A percentile compares a stretch with the other conserved stretches of the same genome.
Conservation (phyloP, 1,284 basidiomycete species). For the Papiliotrema laurentii region DNA sequence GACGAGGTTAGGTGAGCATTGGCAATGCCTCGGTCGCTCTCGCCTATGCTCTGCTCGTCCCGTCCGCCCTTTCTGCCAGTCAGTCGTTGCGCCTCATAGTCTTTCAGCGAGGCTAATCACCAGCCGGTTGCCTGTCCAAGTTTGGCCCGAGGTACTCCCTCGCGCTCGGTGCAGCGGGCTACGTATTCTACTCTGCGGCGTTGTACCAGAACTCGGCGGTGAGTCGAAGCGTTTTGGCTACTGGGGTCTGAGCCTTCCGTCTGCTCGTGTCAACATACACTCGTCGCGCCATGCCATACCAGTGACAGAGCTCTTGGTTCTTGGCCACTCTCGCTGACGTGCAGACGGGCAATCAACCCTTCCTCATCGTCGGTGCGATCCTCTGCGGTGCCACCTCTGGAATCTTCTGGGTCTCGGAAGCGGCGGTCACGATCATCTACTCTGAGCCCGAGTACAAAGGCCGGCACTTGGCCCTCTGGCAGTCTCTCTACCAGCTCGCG, state of each 20-base stretch:
- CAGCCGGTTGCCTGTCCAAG: conserved; percentile 22
- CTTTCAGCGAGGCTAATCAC: conserved; percentile 8
- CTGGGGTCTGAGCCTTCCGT: too few relatives aligned
- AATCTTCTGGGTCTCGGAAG: conserved; percentile 39
- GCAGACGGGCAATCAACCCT: conserved; percentile 29
- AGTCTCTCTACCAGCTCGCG: conserved; percentile 34
- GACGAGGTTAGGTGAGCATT: conserved; percentile 40
- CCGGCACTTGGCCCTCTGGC: conserved; percentile 42
- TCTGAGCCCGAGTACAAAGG: conserved; percentile 38
- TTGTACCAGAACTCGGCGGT: conserved; percentile 25
- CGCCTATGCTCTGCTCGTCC: conserved; percentile 44
- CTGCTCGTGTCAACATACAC: too few relatives aligned
- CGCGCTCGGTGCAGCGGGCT: conserved; percentile 34
- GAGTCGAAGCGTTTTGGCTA: too few relatives aligned
- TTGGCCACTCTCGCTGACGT: too few relatives aligned
- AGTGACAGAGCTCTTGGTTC: too few relatives aligned
- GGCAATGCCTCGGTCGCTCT: conserved; percentile 34
- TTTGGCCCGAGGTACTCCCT: conserved; percentile 35
- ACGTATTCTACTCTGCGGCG: conserved; percentile 40
- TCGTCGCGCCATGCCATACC: too few relatives aligned
- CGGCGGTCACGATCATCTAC: conserved; percentile 25
- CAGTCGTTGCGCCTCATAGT: not conserved
- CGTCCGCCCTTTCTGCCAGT: conserved; percentile 30
- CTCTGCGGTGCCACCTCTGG: conserved; percentile 44
- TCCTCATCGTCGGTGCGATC: conserved; percentile 43